Conservation (phyloP, 306 rosid genomes). For the Dalbergia cultrata region DNA sequence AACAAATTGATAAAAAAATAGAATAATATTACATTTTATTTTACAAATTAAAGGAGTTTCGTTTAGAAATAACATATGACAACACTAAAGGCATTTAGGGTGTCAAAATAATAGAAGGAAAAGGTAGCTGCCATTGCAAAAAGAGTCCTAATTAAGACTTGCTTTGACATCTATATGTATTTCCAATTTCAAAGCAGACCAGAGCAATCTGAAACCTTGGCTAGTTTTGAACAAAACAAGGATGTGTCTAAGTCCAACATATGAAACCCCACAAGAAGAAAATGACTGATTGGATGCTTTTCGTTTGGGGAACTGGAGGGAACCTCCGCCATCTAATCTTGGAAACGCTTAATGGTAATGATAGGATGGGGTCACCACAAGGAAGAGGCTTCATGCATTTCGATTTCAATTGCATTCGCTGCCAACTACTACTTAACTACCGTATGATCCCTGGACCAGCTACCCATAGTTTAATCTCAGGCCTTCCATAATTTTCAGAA, state of each 20-base stretch:
- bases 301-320: slow-evolving; percentile 31
- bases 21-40: too few species aligned
- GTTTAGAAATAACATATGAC: too few species aligned
- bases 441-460: slow-evolving; percentile 22
- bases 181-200: slow-evolving; percentile 5
- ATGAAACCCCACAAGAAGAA: slow-evolving; percentile 30
- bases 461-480: not conserved
- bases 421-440: slow-evolving; percentile 14
- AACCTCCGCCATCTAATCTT: slow-evolving; percentile 21
- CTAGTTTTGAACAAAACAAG: slow-evolving; percentile 2
- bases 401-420: slow-evolving; percentile 12
- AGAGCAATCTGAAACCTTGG: slow-evolving; percentile 33
- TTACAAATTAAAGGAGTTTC: too few species aligned
- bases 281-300: slow-evolving; percentile 34
- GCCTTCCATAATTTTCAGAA: not conserved
- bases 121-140: slow-evolving; percentile 4
- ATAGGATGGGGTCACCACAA: slow-evolving; percentile 15
- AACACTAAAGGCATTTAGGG: too few species aligned
- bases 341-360: slow-evolving; percentile 15
- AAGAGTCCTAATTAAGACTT: slow-evolving; percentile 10
- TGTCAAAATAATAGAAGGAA: not conserved
- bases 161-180: slow-evolving; percentile 12
- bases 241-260: slow-evolving; percentile 1
- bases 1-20: too few species aligned
- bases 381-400: not conserved